A percentile compares a stretch with the other conserved stretches of the same genome.
Evolutionary conservation across 2,329 filamentous ascomycete species (phyloP).

Genomic region (Fusarium sterilihyphosum): DNA sequence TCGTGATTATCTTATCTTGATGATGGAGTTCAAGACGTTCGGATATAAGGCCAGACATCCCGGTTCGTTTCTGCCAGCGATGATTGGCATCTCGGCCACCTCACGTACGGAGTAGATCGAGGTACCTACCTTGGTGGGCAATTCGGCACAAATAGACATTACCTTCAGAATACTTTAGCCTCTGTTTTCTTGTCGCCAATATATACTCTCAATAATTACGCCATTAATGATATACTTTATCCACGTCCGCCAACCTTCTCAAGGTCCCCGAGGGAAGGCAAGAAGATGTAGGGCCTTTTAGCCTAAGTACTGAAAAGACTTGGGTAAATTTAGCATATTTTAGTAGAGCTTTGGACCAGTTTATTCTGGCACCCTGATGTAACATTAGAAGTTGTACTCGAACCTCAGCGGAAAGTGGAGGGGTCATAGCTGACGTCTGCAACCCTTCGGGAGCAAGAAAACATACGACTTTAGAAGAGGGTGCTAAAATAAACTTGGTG

Average conservation of each 20-base stretch:
- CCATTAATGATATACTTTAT: background rate
- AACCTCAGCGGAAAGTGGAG: too few species aligned
- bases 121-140: too few species aligned
- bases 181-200: background rate
- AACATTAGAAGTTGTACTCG: background rate
- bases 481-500: too few species aligned
- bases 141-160: background rate
- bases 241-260: background rate
- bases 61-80: background rate
- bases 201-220: background rate
- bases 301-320: background rate
- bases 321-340: background rate
- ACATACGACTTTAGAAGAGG: too few species aligned
- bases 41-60: rapidly evolving
- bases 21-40: background rate
- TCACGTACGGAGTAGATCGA: too few species aligned
- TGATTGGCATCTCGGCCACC: background rate
- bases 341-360: background rate
- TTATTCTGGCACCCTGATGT: background rate
- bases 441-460: too few species aligned
- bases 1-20: background rate
- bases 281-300: background rate
- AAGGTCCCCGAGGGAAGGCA: background rate
- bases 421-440: too few species aligned
- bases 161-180: too few species aligned